Evolutionary conservation across 495 filamentous ascomycete genomes (phyloP), one percentile per base, ranked within the genome.

Genomic region (Aspergillus bertholletiae): DNA sequence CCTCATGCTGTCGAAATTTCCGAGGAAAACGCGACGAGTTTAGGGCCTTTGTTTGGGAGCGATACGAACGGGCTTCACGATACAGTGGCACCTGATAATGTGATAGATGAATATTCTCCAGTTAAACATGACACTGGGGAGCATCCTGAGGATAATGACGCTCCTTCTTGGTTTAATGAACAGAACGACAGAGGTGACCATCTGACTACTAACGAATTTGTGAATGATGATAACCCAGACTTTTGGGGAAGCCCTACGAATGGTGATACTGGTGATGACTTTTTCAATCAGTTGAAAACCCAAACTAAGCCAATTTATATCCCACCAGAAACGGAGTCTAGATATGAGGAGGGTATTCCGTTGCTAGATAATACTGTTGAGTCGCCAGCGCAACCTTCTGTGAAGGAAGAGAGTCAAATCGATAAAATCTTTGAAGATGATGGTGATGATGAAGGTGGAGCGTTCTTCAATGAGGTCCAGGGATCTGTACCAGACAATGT

Each of bases 261-360:
- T 39, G 57, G 58, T 18, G 63, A 71, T 39, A 47, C 71, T 5
- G 74, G 77, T 21, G 70, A 74, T 40, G 75, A 70, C 18, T 78
- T 81, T 46, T 80, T 80, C 51, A 65, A 74, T 34, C 76, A 80
- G 58, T 59, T 78, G 26, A 78, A 73, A 56, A 71, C 72, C 13
- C 74, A 77, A 57, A 76, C 74, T 7, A 77, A 76, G 45, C 72
- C 75, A 9, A 77, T 77, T 9, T 77, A 72, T 27, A 56, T 68
- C 2, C 74, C 73, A 1, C 67, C 74, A 20, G 74, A 78, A 56
- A 58, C 73, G 0, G 76, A 78, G 39, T 73, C 74, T 15, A 66
- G 76, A 52, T 79, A 68, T 46, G 76, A 80, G 47, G 76, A 80
- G 56, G 75, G 76, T 3, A 56, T 78, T 7, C 74, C 75, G 1